Evolutionary conservation across 75 land plant species (phyloP), one percentile per base, ranked within the genome.

Genomic region (Selaginella moellendorffii): DNA sequence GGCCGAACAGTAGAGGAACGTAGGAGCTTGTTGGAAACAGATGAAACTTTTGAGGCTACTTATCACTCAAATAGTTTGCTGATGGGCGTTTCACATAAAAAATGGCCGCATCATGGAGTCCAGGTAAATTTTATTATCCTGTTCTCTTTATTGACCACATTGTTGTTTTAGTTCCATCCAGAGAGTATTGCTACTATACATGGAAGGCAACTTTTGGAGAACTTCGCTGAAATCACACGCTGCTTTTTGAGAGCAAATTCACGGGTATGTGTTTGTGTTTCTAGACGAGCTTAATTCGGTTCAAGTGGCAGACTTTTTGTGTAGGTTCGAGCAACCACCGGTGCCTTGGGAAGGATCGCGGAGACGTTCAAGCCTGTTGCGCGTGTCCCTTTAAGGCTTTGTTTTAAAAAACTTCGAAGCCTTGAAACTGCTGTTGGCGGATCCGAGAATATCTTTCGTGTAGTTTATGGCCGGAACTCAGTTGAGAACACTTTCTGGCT

Each of bases 401-500:
- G 26, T 95, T 88, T 88, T 75, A 56, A 77, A 66, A 95, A 80
- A 62, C 65, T 86, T 61, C 73, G 77, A 36, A 56, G 69, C n/a
- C 58, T 85, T 65, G 81, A 73, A 26, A 68, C 42, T 70, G 51
- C 73, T 66, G 78, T 77, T 69, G 98, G 98, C 64, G 98, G 96
- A 21, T 81, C 98, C 17, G 76, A 54, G 74, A 80, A 71, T 31
- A 82, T 95, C 23, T 95, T 95, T 30, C 73, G 69, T 64, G 60
- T 80, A 51, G 62, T 95, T 53, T 95, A 77, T 78, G 99, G 99
- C 30, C 59, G 71, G 54, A 62, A 63, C 0, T 71, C 81, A 24
- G 85, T 83, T 52, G 61, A 75, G 54, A 75, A 95, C 64, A 84
- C 99, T 2, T 95, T 89, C 78, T 95, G 99, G 99, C 67, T 95